These are phyloP conservation scores for Thalassia testudinum DNA, from an alignment of 116 monocot genomes.

Conservation along the genomic window DNA sequence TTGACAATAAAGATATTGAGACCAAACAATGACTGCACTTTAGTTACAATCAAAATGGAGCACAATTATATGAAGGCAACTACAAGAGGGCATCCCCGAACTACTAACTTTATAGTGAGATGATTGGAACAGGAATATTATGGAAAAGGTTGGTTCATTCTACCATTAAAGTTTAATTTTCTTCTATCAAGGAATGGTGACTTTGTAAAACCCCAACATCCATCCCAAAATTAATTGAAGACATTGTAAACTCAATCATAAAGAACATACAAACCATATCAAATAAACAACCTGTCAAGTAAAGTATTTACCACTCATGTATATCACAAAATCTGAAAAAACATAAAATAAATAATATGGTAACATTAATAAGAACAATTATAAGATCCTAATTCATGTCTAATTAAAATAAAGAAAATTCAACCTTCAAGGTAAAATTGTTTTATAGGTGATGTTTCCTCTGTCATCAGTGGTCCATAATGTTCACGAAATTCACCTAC, in stretches of 20 bases:
- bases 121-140: background rate
- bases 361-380: background rate
- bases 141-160: constrained; percentile 1
- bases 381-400: background rate
- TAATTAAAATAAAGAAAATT: background rate
- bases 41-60: no score
- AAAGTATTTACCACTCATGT: constrained; percentile 97
- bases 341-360: background rate
- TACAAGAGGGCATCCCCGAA: no score
- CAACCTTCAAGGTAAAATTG: constrained; percentile 81
- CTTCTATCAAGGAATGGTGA: constrained; percentile 90
- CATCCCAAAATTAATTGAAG: background rate
- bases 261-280: background rate
- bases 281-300: constrained; percentile 68
- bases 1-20: no score
- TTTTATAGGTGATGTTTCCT: constrained; percentile 65
- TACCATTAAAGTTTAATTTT: constrained; percentile 60
- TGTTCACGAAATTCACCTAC: constrained; percentile 62
- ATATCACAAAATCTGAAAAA: constrained; percentile 73
- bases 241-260: background rate
- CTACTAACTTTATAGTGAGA: no score
- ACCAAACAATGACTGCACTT: no score
- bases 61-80: no score
- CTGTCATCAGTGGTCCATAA: constrained; percentile 67
- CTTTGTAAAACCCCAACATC: constrained; percentile 66